Conservation (phyloP, 441 rosid genomes). For the Erysimum cheiri region DNA sequence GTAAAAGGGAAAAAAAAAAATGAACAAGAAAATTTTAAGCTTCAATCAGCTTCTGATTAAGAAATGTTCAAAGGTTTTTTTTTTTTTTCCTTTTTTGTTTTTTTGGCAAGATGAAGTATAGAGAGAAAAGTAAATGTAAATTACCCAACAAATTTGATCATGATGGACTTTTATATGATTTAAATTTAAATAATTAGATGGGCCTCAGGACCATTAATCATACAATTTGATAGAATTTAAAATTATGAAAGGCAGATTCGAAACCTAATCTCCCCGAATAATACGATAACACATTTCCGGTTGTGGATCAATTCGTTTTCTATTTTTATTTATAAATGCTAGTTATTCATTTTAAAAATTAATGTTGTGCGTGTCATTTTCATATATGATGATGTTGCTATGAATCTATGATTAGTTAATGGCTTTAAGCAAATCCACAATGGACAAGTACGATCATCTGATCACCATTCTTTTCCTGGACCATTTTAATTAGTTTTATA, state of each 20-base stretch:
- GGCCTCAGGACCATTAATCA: neutral
- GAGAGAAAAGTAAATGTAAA: neutral
- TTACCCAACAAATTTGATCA: neutral
- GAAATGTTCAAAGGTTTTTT: neutral
- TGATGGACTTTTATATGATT: neutral
- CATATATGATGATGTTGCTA: neutral
- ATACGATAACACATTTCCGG: neutral
- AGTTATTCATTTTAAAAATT: neutral
- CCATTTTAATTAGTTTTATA: neutral
- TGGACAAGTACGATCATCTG: neutral
- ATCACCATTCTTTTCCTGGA: neutral
- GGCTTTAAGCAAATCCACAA: neutral
- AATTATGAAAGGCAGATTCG: neutral
- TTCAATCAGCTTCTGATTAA: neutral
- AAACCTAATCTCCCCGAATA: neutral
- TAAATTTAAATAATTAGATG: neutral
- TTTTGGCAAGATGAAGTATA: neutral
- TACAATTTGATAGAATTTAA: neutral
- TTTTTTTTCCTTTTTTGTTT: too few relatives aligned
- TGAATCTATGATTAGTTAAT: neutral
- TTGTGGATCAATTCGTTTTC: neutral
- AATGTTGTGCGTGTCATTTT: neutral
- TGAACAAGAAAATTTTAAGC: neutral
- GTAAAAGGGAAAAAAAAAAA: neutral
- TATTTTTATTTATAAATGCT: too few relatives aligned